Conservation (phyloP, 148 eudicot species). For the Chenopodium berlandieri region DNA sequence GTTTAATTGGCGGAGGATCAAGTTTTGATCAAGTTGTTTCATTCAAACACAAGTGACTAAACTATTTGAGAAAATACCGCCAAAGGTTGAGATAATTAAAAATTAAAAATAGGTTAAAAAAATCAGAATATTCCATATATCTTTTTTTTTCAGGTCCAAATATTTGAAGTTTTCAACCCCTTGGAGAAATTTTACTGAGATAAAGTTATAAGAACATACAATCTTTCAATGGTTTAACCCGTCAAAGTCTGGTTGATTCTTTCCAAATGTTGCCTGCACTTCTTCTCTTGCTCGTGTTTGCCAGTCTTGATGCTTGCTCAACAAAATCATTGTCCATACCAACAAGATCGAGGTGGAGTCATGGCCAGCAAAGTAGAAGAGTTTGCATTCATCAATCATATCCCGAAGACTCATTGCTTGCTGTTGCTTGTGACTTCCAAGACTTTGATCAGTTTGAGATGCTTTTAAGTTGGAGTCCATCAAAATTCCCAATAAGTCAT, state of each 20-base stretch:
- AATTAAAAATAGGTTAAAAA: too few species aligned
- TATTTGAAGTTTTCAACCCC: too few species aligned
- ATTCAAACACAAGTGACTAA: too few species aligned
- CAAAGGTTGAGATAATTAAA: too few species aligned
- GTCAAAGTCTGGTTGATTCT: slow-evolving; percentile 32
- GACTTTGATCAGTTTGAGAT: background rate
- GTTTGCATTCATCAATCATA: slow-evolving; percentile 38
- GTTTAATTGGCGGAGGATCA: too few species aligned
- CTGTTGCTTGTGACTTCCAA: slow-evolving; percentile 17
- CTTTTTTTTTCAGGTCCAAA: too few species aligned
- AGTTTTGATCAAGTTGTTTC: too few species aligned
- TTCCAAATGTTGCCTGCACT: slow-evolving; percentile 31
- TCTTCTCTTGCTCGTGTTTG: slow-evolving; percentile 39
- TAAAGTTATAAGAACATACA: slow-evolving; percentile 22
- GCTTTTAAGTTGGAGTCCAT: slow-evolving; percentile 34
- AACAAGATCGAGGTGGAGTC: slow-evolving; percentile 38
- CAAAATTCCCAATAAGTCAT: slow-evolving; percentile 33
- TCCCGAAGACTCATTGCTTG: slow-evolving; percentile 29
- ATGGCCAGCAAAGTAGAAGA: slow-evolving; percentile 48
- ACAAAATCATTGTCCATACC: slow-evolving; percentile 40
- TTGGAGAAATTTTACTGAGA: too few species aligned
- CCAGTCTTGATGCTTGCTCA: slow-evolving; percentile 40
- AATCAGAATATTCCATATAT: too few species aligned
- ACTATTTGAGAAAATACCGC: too few species aligned
- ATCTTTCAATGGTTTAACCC: slow-evolving; percentile 34